Percentiles rank a stretch among this genome's conserved stretches.
These are phyloP conservation scores for Teratosphaeria zuluensis DNA, from an alignment of 2,329 filamentous ascomycete species.

Conservation along the genomic window DNA sequence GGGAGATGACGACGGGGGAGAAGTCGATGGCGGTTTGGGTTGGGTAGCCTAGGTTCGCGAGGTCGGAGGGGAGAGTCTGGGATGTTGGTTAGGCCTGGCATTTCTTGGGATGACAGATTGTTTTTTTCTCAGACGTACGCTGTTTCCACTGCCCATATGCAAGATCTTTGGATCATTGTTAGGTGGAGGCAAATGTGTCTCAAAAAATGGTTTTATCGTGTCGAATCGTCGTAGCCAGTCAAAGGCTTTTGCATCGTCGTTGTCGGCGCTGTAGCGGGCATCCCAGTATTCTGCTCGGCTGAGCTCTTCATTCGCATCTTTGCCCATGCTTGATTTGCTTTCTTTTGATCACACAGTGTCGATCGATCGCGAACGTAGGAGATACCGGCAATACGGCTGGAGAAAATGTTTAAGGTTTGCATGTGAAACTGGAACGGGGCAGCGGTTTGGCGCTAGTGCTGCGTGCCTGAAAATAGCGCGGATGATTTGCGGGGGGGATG, in stretches of 20 bases:
- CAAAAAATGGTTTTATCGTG: constrained; percentile 41
- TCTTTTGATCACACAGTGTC: not conserved
- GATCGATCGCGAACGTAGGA: not conserved
- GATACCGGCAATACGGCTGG: not conserved
- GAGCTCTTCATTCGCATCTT: constrained; percentile 16
- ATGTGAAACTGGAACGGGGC: not conserved
- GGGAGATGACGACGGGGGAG: constrained; percentile 42
- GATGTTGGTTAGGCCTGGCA: no score
- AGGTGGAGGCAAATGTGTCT: constrained; percentile 32
- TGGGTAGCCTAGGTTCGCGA: constrained; percentile 39
- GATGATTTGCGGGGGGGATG: not conserved
- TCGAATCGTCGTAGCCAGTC: constrained; percentile 47
- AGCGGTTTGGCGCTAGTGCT: not conserved
- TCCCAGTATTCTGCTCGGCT: constrained; percentile 43
- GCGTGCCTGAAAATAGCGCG: not conserved
- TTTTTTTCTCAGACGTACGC: constrained; percentile 31
- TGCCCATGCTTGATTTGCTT: not conserved
- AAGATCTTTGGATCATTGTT: constrained; percentile 35
- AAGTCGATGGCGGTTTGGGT: constrained; percentile 50
- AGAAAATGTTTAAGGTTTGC: not conserved
- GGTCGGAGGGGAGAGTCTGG: constrained; percentile 44
- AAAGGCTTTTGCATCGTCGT: constrained; percentile 33
- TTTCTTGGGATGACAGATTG: not conserved
- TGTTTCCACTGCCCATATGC: constrained; percentile 50
- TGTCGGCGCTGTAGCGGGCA: constrained; percentile 34